Base-by-base conservation (phyloP, 371 early-diverging fungal species). In the Umbelopsis sp. region DNA sequence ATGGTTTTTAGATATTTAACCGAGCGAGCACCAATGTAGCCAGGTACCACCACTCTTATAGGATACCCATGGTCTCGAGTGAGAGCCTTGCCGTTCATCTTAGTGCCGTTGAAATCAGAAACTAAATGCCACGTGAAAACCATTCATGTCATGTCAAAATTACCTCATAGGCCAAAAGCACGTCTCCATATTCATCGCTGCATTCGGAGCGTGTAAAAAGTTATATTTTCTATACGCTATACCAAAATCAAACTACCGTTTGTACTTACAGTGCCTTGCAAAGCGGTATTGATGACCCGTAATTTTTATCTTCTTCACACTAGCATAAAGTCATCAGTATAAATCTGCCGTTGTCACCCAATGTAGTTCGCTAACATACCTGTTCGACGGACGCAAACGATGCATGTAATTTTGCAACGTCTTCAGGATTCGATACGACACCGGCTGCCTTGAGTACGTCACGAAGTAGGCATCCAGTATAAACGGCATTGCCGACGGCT, bases 41-140 rank as follows among this genome's bases (percentile, higher is more conserved):
- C 96, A 24, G 95, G 95, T 1, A 95, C 93, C 10, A 96, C 89
- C 5, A 90, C 92, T 41, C 96, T 87, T 10, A 94, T 75, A 16
- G 96, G 96, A 65, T 80, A 90, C 0, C 96, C 96, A 69, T 92
- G 93, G 74, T 92, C 93, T 50, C 87, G 82, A 3, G 93, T 80
- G 51, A 96, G 72, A 12, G 89, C 83, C 52, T 82, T 74, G 22
- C 92, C 91, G 70, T 96, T 96, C 95, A 96, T 94, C 86, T 91
- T 80, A 9, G 9, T 4, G 20, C 24, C 9, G 22, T 22, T 50
- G 29, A 48, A 16, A 29, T 50, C 37, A 10, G 44, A 46, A 50
- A 1, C 10, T 48, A 10, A 16, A 16, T n/a, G 38, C 14, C 63
- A 2, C 5, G 22, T 12, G n/a, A 14, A 22, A 18, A 45, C 45